Base-by-base conservation (phyloP, 2,329 filamentous ascomycete species). In the Teratosphaeria pseudoeucalypti region DNA sequence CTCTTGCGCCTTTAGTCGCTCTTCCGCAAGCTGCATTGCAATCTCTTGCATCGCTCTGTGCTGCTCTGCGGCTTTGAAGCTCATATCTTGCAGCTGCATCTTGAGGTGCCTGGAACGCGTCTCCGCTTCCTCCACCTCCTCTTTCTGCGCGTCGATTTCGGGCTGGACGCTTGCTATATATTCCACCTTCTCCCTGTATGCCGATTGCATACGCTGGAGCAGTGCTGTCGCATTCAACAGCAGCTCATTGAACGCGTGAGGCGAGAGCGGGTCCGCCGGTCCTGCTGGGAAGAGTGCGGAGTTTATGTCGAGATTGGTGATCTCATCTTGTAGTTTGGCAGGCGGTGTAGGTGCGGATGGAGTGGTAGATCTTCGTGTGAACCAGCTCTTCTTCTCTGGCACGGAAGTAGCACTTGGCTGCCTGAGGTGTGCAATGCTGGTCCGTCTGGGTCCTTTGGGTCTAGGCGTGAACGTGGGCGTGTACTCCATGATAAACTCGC, bases 71-170 rank as follows among this genome's bases (percentile, higher is more conserved):
- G 80, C 78, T 61, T 79, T 78, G 37, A 77, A 77, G 5, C 82
- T 81, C 77, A 85, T 81, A 43, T 81, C 81, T 67, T 85, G 80
- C 23, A 86, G 74, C 69, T 86, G 84, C 63, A 80, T 75, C 71
- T 85, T 85, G 57, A 85, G 72, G 64, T 84, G 80, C 43, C 78
- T 75, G 14, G 81, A 77, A 7, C 82, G 77, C 47, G 81, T 83
- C 37, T 83, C 77, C 14, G 82, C 78, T 65, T 85, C 83, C 61
- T 84, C 82, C 0, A 83, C 75, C 68, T 86, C 84, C 63, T 85
- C 83, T n/a, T 77, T 75, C 64, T 82, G 80, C 11, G 80, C 79
- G 57, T 78, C 79, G 61, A 82, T 79, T 64, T 84, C 82, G 3
- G 79, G 79, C 39, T 78, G 72, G 3, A 78, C 75, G 61, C 81